Percentiles rank a stretch among this genome's conserved stretches.
Conservation (phyloP, 2,329 filamentous ascomycete species). For the Boeremia exigua region DNA sequence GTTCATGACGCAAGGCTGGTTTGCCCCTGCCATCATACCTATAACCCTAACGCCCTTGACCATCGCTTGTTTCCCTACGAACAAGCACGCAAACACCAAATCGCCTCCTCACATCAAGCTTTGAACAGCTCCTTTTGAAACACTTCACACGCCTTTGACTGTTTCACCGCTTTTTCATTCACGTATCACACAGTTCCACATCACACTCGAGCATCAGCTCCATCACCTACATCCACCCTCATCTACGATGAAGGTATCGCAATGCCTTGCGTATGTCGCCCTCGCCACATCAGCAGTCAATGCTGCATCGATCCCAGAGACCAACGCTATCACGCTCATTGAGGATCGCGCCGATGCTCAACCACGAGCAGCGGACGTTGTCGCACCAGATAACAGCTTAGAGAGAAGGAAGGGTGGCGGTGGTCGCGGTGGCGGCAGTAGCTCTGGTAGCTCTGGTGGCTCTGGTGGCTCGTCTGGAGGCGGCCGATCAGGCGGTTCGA, state of each 20-base stretch:
- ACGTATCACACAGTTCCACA: slow-evolving; percentile 4
- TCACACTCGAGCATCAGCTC: background rate
- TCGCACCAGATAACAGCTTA: slow-evolving; percentile 42
- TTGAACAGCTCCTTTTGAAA: background rate
- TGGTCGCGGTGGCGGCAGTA: slow-evolving; percentile 36
- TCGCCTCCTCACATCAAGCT: background rate
- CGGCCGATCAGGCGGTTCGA: slow-evolving; percentile 35
- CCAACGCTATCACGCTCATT: slow-evolving; percentile 30
- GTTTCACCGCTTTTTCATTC: slow-evolving; percentile 2
- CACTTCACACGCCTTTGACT: background rate
- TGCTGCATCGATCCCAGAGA: slow-evolving; percentile 38
- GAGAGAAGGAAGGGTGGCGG: slow-evolving; percentile 49
- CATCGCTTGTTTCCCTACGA: background rate
- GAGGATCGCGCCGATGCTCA: slow-evolving; percentile 24
- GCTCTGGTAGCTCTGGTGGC: slow-evolving; percentile 18
- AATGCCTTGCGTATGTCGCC: slow-evolving; percentile 30
- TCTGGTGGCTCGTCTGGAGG: slow-evolving; percentile 23
- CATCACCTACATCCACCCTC: slow-evolving; percentile 2
- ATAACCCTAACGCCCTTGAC: slow-evolving; percentile 11
- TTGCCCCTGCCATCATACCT: slow-evolving; percentile 9
- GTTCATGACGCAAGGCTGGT: slow-evolving; percentile 14
- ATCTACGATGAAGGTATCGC: slow-evolving; percentile 35
- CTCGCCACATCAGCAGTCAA: slow-evolving; percentile 30
- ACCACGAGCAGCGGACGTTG: slow-evolving; percentile 28
- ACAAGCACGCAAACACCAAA: slow-evolving; percentile 1